Percentiles rank a stretch among this genome's conserved stretches.
Evolutionary conservation across 106 monocot species (phyloP).

Genomic region (Apostasia ramifera): DNA sequence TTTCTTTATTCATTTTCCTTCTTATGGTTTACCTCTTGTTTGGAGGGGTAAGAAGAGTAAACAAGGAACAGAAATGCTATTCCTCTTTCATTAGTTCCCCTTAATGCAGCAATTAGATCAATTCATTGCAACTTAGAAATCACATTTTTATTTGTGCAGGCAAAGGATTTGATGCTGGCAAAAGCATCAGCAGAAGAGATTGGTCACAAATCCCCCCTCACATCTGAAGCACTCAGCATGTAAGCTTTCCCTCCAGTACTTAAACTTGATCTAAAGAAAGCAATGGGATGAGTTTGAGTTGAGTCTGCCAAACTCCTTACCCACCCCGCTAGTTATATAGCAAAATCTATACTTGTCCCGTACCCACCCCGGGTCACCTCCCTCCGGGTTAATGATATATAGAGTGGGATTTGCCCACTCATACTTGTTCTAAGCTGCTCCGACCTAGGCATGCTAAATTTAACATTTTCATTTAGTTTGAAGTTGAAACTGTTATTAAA

Average conservation of each 20-base stretch:
- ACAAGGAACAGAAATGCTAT: background rate
- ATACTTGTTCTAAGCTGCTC: no score
- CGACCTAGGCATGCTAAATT: no score
- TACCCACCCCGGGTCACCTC: no score
- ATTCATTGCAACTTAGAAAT: no score
- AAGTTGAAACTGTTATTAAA: no score
- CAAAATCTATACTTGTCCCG: background rate
- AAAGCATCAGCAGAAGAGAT: conserved; percentile 47
- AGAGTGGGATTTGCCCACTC: no score
- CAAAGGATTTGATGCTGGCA: conserved; percentile 82
- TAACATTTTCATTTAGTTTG: no score
- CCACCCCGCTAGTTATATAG: no score
- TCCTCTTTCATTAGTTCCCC: background rate
- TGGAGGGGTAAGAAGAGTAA: background rate
- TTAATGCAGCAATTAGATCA: background rate
- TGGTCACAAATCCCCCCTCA: conserved; percentile 49
- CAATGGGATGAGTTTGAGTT: no score
- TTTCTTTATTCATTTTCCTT: background rate
- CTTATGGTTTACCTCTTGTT: no score
- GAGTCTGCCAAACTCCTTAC: no score
- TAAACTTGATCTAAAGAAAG: background rate
- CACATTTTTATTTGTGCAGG: conserved; percentile 25
- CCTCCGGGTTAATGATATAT: no score
- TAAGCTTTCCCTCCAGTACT: conserved; percentile 14
- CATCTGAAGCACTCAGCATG: conserved; percentile 55